These are phyloP conservation scores for Angomonas desouzai DNA, from an alignment of 208 protist species.

Conservation along the genomic window DNA sequence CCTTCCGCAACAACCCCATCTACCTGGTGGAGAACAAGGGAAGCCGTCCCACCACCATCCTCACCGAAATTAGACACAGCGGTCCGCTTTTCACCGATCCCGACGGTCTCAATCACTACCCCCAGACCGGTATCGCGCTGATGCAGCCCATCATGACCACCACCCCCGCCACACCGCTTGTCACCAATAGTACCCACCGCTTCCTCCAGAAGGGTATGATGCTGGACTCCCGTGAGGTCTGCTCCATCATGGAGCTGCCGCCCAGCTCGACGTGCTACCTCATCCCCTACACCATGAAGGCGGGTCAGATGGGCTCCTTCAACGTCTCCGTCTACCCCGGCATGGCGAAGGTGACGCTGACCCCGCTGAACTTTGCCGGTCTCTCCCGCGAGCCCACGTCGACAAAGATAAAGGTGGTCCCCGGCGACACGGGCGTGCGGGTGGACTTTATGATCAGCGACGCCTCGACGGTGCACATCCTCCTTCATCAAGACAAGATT, in stretches of 20 bases:
- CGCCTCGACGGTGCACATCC: conserved; percentile 66
- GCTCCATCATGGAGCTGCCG: conserved; percentile 65
- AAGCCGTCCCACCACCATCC: conserved; percentile 50
- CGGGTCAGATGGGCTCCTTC: conserved; percentile 55
- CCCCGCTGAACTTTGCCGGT: conserved; percentile 64
- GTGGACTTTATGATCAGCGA: conserved; percentile 66
- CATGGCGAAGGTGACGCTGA: conserved; percentile 64
- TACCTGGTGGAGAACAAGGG: conserved; percentile 83
- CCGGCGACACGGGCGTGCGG: conserved; percentile 32
- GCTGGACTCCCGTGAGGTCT: conserved; percentile 85
- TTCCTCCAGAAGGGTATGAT: conserved; percentile 87
- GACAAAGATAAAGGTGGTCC: conserved; percentile 36
- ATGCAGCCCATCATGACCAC: conserved; percentile 55
- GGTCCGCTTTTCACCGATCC: conserved; percentile 52
- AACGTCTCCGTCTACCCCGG: conserved; percentile 79
- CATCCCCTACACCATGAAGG: conserved; percentile 76
- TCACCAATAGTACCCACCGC: conserved; percentile 73
- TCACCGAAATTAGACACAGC: conserved; percentile 78
- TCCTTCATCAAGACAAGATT: conserved; percentile 74
- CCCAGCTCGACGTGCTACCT: conserved; percentile 63
- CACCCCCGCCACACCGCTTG: conserved; percentile 55
- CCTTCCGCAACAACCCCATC: conserved; percentile 87
- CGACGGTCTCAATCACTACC: conserved; percentile 78
- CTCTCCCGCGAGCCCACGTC: conserved; percentile 45
- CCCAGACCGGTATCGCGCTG: conserved; percentile 69